phyloP scores from a whole-genome alignment of 192 early-diverging fungal genomes.

The Coemansia sp. region DNA sequence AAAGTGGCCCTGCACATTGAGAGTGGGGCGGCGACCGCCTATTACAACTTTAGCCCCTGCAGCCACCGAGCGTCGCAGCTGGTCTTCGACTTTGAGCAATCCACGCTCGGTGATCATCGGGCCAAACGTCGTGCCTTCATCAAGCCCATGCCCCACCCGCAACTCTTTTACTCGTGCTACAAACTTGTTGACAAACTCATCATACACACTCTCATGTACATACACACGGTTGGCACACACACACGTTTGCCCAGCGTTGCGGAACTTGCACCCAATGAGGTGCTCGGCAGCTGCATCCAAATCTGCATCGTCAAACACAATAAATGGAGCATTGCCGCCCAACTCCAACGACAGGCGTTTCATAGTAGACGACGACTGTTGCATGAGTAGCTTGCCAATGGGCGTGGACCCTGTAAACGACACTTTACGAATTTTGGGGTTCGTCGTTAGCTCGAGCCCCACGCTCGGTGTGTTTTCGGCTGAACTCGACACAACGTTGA shows the following conservation, averaged over 20 bases:
- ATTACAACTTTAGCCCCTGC: constrained; percentile 70
- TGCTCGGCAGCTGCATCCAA: constrained; percentile 35
- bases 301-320: constrained; percentile 59
- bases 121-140: constrained; percentile 65
- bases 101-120: constrained; percentile 76
- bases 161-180: constrained; percentile 58
- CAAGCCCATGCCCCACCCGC: constrained; percentile 76
- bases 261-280: constrained; percentile 53
- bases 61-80: constrained; percentile 69
- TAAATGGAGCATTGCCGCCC: constrained; percentile 61
- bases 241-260: constrained; percentile 77
- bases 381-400: constrained; percentile 56
- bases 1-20: constrained; percentile 64
- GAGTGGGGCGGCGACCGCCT: constrained; percentile 58
- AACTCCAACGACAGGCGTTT: constrained; percentile 58
- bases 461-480: constrained; percentile 46
- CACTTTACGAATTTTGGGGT: constrained; percentile 51
- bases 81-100: constrained; percentile 65
- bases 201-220: constrained; percentile 66
- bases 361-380: constrained; percentile 51
- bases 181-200: constrained; percentile 67
- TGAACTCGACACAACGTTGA: constrained; percentile 56
- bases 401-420: constrained; percentile 60
- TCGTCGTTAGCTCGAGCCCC: constrained; percentile 48
- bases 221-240: constrained; percentile 70